These are phyloP conservation scores for Colletotrichum trifolii DNA, from an alignment of 2,329 filamentous ascomycete species.

Conservation along the genomic window DNA sequence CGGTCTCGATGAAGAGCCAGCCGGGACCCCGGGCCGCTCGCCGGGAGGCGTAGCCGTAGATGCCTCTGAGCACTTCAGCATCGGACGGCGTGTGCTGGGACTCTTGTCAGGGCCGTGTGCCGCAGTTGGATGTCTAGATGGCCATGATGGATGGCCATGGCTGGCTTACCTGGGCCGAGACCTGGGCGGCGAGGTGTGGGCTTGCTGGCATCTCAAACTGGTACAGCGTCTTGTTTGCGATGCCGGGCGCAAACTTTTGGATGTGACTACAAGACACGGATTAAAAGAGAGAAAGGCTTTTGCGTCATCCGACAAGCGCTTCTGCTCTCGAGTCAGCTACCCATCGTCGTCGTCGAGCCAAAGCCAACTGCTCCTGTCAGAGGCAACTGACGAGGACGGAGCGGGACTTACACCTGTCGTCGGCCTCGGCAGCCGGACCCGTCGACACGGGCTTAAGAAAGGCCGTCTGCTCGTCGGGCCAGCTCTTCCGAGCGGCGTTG, in stretches of 20 bases:
- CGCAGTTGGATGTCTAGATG: not conserved
- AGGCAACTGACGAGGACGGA: not conserved
- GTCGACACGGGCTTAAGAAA: conserved; percentile 89
- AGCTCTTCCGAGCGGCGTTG: conserved; percentile 64
- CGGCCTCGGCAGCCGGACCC: conserved; percentile 74
- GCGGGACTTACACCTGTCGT: conserved; percentile 67
- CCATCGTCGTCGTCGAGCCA: too few species aligned
- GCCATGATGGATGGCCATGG: not conserved
- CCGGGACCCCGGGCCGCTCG: conserved; percentile 56
- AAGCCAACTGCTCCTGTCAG: not conserved
- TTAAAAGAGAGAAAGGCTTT: conserved; percentile 1
- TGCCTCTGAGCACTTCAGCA: conserved; percentile 58
- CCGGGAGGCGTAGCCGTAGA: conserved; percentile 57
- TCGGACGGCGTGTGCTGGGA: conserved; percentile 56
- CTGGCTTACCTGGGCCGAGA: conserved; percentile 53
- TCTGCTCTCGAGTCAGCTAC: too few species aligned
- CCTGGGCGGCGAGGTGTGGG: conserved; percentile 77
- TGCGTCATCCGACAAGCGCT: too few species aligned
- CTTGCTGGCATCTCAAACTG: conserved; percentile 81
- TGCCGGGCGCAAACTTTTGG: conserved; percentile 63
- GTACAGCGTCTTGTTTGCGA: conserved; percentile 67
- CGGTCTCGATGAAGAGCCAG: conserved; percentile 82
- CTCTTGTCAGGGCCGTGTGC: too few species aligned
- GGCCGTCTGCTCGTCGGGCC: conserved; percentile 60
- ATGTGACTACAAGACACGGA: conserved; percentile 65